These are phyloP conservation scores for Solanum appendiculatum DNA, from an alignment of 257 asterid species.

Conservation along the genomic window DNA sequence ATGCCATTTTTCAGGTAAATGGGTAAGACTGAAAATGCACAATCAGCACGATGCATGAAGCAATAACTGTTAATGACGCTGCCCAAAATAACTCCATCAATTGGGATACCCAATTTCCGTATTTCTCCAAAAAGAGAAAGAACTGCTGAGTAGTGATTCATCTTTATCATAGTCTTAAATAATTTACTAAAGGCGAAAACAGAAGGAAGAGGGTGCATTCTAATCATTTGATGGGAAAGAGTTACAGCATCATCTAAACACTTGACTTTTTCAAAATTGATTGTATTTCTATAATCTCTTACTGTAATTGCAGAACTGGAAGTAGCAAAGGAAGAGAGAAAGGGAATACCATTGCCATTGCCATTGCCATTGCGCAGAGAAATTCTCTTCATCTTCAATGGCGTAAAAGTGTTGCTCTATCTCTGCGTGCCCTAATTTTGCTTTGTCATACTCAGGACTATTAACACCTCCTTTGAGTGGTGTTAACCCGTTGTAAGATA, in stretches of 20 bases:
- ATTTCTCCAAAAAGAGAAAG: too few species aligned
- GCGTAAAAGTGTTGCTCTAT: not conserved
- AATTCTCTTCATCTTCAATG: not conserved
- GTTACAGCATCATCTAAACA: not conserved
- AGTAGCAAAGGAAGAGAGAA: not conserved
- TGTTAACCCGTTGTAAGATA: too few species aligned
- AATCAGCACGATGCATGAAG: not conserved
- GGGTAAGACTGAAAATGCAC: not conserved
- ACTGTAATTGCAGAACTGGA: not conserved
- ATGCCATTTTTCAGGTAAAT: not conserved
- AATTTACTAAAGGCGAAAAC: too few species aligned
- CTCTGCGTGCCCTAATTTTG: not conserved
- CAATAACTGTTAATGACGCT: too few species aligned
- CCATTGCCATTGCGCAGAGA: not conserved
- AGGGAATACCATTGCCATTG: too few species aligned
- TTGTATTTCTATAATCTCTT: not conserved
- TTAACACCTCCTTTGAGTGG: too few species aligned
- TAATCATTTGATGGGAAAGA: not conserved
- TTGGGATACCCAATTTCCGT: too few species aligned
- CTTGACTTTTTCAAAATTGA: not conserved
- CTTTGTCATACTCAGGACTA: not conserved
- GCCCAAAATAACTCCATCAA: not conserved
- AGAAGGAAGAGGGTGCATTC: not conserved
- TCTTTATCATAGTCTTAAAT: not conserved
- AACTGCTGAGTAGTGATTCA: not conserved